phyloP scores from a whole-genome alignment of 306 rosid species.

The Lotus japonicus region DNA sequence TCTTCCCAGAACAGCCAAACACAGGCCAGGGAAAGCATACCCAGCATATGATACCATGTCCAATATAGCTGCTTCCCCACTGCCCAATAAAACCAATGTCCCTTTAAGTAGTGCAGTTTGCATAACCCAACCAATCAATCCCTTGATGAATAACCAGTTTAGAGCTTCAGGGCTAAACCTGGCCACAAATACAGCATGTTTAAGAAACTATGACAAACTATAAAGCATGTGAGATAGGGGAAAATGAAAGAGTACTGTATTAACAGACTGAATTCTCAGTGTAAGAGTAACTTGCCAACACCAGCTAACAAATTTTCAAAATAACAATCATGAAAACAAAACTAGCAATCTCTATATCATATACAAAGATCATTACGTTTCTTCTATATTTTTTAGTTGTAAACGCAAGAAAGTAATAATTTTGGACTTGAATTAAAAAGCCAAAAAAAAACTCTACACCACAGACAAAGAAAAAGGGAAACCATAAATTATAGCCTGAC shows the following conservation, averaged over 20 bases:
- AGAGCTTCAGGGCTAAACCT: constrained; percentile 93
- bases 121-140: constrained; percentile 82
- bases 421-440: not conserved
- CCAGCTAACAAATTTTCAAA: not conserved
- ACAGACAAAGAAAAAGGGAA: not conserved
- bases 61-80: constrained; percentile 76
- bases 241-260: not conserved
- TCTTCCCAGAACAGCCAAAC: constrained; percentile 69
- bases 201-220: not conserved
- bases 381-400: not conserved
- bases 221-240: not conserved
- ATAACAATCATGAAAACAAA: not conserved
- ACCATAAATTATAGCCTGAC: not conserved
- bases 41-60: constrained; percentile 85
- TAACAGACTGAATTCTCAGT: not conserved
- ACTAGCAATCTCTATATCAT: not conserved
- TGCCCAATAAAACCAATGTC: constrained; percentile 60
- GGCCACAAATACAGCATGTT: constrained; percentile 21
- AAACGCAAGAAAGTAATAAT: not conserved
- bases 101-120: constrained; percentile 67
- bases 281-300: not conserved
- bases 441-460: not conserved
- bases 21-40: constrained; percentile 69
- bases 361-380: not conserved
- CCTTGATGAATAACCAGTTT: constrained; percentile 87